Conservation (phyloP, 1,284 basidiomycete species). For the Melampsora larici-populina region DNA sequence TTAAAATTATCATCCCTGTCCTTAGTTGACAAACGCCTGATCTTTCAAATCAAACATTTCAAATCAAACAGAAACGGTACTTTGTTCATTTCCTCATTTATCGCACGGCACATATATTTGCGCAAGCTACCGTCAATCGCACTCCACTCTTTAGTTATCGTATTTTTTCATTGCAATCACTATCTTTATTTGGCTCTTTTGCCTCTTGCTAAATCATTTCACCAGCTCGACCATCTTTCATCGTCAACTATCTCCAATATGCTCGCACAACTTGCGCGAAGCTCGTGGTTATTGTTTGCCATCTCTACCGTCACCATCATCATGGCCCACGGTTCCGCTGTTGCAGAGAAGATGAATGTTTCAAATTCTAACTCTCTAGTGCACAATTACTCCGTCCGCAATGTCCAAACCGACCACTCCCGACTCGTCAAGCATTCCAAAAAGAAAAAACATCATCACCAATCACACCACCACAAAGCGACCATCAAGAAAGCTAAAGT, state of each 20-base stretch:
- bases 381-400: background rate
- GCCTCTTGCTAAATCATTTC: no score
- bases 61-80: background rate
- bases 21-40: background rate
- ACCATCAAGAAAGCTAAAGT: background rate
- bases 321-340: background rate
- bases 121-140: background rate
- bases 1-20: background rate
- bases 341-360: background rate
- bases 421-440: background rate
- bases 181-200: background rate
- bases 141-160: background rate
- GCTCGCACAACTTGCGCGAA: background rate
- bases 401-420: background rate
- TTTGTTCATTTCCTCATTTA: background rate
- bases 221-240: background rate
- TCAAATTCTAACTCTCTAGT: background rate
- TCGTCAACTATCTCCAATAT: constrained; percentile 4
- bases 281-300: background rate
- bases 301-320: background rate
- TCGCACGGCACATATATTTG: background rate
- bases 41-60: background rate
- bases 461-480: background rate
- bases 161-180: background rate
- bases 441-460: background rate